Evolutionary conservation across 805 yeast species (phyloP).

Genomic region (Candida awuae): DNA sequence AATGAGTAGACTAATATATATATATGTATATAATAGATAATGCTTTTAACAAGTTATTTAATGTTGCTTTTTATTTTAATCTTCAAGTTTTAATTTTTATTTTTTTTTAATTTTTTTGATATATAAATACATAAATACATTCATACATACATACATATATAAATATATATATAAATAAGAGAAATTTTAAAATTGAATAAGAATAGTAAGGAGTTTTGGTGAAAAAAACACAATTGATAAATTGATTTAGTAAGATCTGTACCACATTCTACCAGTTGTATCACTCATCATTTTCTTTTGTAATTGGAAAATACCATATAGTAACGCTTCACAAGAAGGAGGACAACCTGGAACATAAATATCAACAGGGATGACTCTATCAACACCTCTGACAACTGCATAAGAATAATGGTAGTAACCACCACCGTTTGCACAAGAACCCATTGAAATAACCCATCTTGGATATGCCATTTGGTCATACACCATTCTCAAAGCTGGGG

Average conservation of each 20-base stretch:
- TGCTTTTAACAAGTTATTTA: too few relatives aligned
- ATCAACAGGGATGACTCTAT: slow-evolving; percentile 81
- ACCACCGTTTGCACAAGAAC: slow-evolving; percentile 91
- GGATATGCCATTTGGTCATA: slow-evolving; percentile 95
- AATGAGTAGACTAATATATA: slow-evolving; percentile 3
- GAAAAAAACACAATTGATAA: neutral
- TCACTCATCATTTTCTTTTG: slow-evolving; percentile 86
- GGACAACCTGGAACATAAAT: slow-evolving; percentile 92
- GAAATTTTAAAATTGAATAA: slow-evolving; percentile 1
- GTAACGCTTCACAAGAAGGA: slow-evolving; percentile 82
- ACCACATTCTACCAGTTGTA: slow-evolving; percentile 79
- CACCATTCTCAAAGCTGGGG: slow-evolving; percentile 86
- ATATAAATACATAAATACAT: slow-evolving; percentile 7
- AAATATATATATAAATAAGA: slow-evolving; percentile 2
- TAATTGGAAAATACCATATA: slow-evolving; percentile 84
- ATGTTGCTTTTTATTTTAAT: too few relatives aligned
- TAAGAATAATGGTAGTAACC: slow-evolving; percentile 88
- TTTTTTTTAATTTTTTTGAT: neutral
- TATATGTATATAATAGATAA: slow-evolving; percentile 3
- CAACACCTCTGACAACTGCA: slow-evolving; percentile 85
- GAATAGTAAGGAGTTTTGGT: slow-evolving; percentile 1
- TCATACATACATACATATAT: too few relatives aligned
- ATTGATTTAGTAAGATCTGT: slow-evolving; percentile 40
- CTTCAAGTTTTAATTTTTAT: too few relatives aligned
- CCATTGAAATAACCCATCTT: slow-evolving; percentile 92